A percentile compares a stretch with the other conserved stretches of the same genome.
Conservation (phyloP, 2,329 filamentous ascomycete species). For the Colletotrichum sp. region DNA sequence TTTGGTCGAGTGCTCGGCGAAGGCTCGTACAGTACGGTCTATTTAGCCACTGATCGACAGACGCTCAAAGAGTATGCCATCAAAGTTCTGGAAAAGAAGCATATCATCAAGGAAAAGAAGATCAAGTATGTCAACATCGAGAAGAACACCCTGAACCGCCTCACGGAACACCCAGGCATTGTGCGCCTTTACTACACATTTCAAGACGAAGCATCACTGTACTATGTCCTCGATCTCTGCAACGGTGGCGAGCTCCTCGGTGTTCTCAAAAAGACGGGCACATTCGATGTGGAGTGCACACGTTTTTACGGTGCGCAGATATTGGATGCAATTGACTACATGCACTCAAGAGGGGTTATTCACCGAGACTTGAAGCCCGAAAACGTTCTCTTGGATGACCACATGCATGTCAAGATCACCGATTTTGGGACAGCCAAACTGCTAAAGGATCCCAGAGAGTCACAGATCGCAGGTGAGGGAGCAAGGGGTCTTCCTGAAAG, state of each 20-base stretch:
- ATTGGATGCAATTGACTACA: slow-evolving; percentile 94
- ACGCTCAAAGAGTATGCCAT: slow-evolving; percentile 96
- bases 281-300: slow-evolving; percentile 94
- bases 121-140: slow-evolving; percentile 99
- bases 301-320: slow-evolving; percentile 96
- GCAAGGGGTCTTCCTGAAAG: slow-evolving; percentile 40
- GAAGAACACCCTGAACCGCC: slow-evolving; percentile 93
- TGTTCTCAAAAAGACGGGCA: slow-evolving; percentile 91
- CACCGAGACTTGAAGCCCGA: slow-evolving; percentile 97
- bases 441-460: slow-evolving; percentile 64
- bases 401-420: slow-evolving; percentile 98
- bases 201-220: slow-evolving; percentile 93
- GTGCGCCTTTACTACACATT: slow-evolving; percentile 98
- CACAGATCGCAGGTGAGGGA: slow-evolving; percentile 46
- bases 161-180: slow-evolving; percentile 96
- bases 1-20: slow-evolving; percentile 92
- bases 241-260: slow-evolving; percentile 91
- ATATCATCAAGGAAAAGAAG: slow-evolving; percentile 99
- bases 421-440: slow-evolving; percentile 99
- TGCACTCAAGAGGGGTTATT: slow-evolving; percentile 95
- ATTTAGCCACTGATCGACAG: slow-evolving; percentile 90
- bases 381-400: slow-evolving; percentile 91
- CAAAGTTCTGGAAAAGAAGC: slow-evolving; percentile 96
- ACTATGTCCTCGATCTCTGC: slow-evolving; percentile 95
- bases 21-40: slow-evolving; percentile 96